Base-by-base conservation (phyloP, 2,329 filamentous ascomycete species). In the Talaromyces sp. region DNA sequence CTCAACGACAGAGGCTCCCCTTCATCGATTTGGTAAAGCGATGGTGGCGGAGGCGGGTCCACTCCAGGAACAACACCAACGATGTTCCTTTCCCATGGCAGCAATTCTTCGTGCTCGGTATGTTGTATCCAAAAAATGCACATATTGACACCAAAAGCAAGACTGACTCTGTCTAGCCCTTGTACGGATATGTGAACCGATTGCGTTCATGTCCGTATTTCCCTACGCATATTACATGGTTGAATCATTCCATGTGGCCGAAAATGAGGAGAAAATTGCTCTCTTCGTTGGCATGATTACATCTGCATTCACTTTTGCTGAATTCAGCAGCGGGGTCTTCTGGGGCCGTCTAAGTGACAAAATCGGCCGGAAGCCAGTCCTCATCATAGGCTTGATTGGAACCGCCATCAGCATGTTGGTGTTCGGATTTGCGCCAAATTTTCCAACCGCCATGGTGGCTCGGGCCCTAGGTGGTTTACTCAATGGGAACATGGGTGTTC, bases 161-260 rank as follows among this genome's bases (percentile, higher is more conserved):
- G 13, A 37, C 28, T 56, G 54, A 48, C 45, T 19, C 36, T 2
- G 9, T 59, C 25, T 60, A 95, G 92, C 91, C 46, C 81, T 96
- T 69, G 96, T 92, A 77, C 88, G 94, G 70, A 93, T 99, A 78
- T 97, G 91, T 80, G 94, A 99, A 73, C 94, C 94, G 54, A 97
- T 99, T 73, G 94, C 94, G 5, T 97, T 99, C 81, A 97, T 97
- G 91, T 97, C 92, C 56, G 97, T 97, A 66, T 97, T 99, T 72
- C 94, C 94, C 1, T 99, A 97, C 75, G 91, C 96, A 66, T 97
- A 96, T 78, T 93, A 89, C 79, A 97, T 99, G 94, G 88, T 97
- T 66, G 82, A 91, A 67, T 91, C 91, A 61, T 97, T 97, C 75
- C 81, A 89, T 68, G 87, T 96, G 70, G 89, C 91, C 62, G 80